phyloP scores from a whole-genome alignment of 148 eudicot species.

The Rheum nobile region DNA sequence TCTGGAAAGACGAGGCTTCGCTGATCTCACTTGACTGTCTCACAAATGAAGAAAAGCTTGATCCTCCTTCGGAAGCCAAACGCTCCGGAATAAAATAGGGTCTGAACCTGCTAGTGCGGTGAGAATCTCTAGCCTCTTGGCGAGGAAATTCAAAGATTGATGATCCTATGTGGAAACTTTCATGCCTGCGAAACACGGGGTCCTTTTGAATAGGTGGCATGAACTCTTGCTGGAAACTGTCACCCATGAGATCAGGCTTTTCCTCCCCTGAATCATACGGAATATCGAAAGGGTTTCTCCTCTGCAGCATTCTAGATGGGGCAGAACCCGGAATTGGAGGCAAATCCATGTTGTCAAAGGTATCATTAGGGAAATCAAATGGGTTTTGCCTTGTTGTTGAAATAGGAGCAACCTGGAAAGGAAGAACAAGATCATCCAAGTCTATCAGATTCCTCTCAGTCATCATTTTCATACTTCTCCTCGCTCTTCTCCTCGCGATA shows the following conservation, averaged over 20 bases:
- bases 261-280: slow-evolving; percentile 82
- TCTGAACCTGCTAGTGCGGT: slow-evolving; percentile 30
- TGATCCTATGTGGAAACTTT: slow-evolving; percentile 51
- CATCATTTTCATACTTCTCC: slow-evolving; percentile 30
- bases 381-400: slow-evolving; percentile 53
- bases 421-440: slow-evolving; percentile 51
- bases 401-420: slow-evolving; percentile 45
- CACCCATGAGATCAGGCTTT: slow-evolving; percentile 60
- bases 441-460: slow-evolving; percentile 52
- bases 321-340: slow-evolving; percentile 86
- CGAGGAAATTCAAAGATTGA: slow-evolving; percentile 38
- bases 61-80: slow-evolving; percentile 27
- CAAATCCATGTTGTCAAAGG: slow-evolving; percentile 38
- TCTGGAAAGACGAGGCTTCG: slow-evolving; percentile 27
- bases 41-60: slow-evolving; percentile 27
- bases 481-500: slow-evolving; percentile 58
- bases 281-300: slow-evolving; percentile 69
- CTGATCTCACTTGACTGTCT: slow-evolving; percentile 35
- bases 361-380: slow-evolving; percentile 46
- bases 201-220: slow-evolving; percentile 33
- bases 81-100: slow-evolving; percentile 68
- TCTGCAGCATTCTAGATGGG: slow-evolving; percentile 41
- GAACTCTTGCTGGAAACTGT: slow-evolving; percentile 53
- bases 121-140: slow-evolving; percentile 20
- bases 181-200: slow-evolving; percentile 51